Evolutionary conservation across 345 rosid genomes (phyloP), one percentile per base, ranked within the genome.

Genomic region (Viola odorata): DNA sequence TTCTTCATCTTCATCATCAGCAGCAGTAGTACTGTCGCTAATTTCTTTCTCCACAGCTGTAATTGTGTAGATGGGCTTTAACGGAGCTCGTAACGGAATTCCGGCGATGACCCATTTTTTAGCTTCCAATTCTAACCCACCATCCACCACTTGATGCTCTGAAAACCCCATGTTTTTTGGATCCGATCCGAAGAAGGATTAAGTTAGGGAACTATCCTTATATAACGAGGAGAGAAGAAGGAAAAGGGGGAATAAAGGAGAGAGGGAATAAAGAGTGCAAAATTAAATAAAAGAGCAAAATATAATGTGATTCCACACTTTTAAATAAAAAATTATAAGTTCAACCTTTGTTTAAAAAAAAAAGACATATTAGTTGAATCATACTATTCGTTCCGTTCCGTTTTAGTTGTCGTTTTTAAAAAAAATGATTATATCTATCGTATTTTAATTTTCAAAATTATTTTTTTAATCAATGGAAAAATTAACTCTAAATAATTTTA

Each of bases 21-120:
- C 54, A 3, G 16, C 51, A 41, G 17, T 70, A 36, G 13, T 58
- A 50, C 45, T 77, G 44, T 54, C 44, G n/a, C 1, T 4, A 7
- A 32, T 55, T 12, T 62, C 81, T 37, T 58, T 73, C 42, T 52
- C 79, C 16, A 48, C 51, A 13, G 54, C 45, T 5, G 78, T 78
- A 14, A 53, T 74, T 1, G 84, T 72, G 65, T 67, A 77, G 5
- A 86, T 70, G 10, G 79, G 79, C 82, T 82, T 86, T 61, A 91
- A 70, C 0, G 95, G 87, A 41, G 81, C 77, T 50, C 85, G 78
- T 37, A 82, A 69, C 3, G 82, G 73, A 66, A 80, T 73, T 53
- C 87, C 95, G 5, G 86, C 78, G 55, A 83, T 71, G 39, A 80
- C 72, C 87, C 88, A 75, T 72, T 63, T 75, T 39, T 73, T 78